Evolutionary conservation across 495 filamentous ascomycete species (phyloP).

Genomic region (Tuber melanosporum): DNA sequence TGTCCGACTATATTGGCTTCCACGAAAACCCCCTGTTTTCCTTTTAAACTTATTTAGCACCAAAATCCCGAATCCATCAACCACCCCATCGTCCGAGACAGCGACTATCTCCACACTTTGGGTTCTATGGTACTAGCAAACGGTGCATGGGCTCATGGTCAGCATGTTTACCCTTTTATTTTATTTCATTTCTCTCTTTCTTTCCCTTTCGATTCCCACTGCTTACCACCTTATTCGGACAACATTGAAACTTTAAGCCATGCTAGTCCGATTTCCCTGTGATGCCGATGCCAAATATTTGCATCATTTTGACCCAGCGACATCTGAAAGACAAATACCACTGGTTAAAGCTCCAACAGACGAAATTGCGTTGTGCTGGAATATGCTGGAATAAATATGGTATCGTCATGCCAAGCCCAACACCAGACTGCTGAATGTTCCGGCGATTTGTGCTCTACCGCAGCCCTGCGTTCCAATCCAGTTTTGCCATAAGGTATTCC

Average conservation of each 20-base stretch:
- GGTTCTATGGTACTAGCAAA: not conserved
- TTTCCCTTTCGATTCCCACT: not conserved
- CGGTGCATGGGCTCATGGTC: not conserved
- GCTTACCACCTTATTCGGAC: not conserved
- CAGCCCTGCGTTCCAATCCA: constrained; percentile 28
- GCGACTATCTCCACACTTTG: not conserved
- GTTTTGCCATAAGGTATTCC: not conserved
- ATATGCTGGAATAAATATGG: not conserved
- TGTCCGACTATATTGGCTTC: constrained; percentile 25
- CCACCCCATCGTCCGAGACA: not conserved
- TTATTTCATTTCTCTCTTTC: not conserved
- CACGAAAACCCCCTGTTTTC: constrained; percentile 12
- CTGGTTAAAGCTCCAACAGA: not conserved
- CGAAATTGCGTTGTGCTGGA: not conserved
- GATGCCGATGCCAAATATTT: not conserved
- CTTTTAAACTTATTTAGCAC: not conserved
- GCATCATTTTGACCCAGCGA: not conserved
- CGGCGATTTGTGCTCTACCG: constrained; percentile 25
- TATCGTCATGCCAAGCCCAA: constrained; percentile 9
- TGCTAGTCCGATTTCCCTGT: not conserved
- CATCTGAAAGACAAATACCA: not conserved
- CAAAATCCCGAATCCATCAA: constrained; percentile 2
- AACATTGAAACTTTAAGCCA: not conserved
- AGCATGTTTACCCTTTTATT: not conserved
- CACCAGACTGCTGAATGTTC: constrained; percentile 28